phyloP scores from a whole-genome alignment of 148 eudicot genomes.

The Cornus suecica region DNA sequence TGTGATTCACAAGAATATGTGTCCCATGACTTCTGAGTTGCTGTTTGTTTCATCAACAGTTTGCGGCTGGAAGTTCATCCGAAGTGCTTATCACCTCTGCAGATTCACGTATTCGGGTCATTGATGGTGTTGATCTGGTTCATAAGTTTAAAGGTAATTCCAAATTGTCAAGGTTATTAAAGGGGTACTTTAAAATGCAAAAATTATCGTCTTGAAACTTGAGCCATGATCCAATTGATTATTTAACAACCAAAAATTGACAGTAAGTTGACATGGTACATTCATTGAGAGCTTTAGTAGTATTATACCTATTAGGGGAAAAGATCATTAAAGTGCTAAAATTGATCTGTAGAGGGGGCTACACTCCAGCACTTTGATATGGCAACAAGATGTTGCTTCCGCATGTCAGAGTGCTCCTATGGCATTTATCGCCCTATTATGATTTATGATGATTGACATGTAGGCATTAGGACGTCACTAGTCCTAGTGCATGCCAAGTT shows the following conservation, averaged over 20 bases:
- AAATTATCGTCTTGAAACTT: slow-evolving; percentile 2
- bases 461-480: background rate
- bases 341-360: background rate
- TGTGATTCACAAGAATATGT: background rate
- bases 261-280: background rate
- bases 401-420: no score
- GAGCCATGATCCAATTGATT: background rate
- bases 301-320: no score
- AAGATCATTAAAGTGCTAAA: background rate
- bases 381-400: no score
- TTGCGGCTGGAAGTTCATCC: slow-evolving; percentile 84
- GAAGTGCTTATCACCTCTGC: slow-evolving; percentile 93
- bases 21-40: slow-evolving; percentile 2
- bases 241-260: background rate
- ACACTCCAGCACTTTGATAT: background rate
- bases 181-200: background rate
- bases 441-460: background rate
- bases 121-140: slow-evolving; percentile 73
- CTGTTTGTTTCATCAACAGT: slow-evolving; percentile 44
- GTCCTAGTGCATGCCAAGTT: background rate
- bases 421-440: no score
- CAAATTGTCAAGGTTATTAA: background rate
- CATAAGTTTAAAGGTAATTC: slow-evolving; percentile 86
- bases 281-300: background rate
- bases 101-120: slow-evolving; percentile 87